Base-by-base conservation (phyloP, 306 rosid genomes). In the Erythrophleum fordii region DNA sequence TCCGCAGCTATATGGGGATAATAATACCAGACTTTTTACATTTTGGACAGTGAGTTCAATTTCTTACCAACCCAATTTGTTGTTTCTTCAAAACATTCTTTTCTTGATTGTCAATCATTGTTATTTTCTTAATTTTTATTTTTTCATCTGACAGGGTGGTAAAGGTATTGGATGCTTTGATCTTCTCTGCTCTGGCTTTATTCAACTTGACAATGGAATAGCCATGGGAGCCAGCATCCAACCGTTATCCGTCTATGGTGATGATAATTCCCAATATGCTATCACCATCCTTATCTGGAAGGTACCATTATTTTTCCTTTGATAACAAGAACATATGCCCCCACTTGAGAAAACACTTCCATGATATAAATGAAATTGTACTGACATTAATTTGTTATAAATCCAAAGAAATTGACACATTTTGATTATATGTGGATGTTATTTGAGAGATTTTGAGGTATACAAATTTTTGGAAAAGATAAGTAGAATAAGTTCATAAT, bases 131-230 rank as follows among this genome's bases (percentile, higher is more conserved):
- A 3, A 52, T 52, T 20, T 52, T 52, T n/a, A n/a, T 72, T 76
- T 29, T 23, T 29, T 53, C 64, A 84, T 22, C 37, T 74, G 80
- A 71, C 83, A 88, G 92, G 86, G 86, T 61, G 92, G 82, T 82
- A 82, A 86, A 86, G 85, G 81, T 39, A 86, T 90, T 1, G 92
- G 92, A 61, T 88, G 92, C 81, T 88, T 84, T 70, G 84, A 86
- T 76, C 84, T 88, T 22, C 84, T 82, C 68, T 88, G 90, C 72
- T 77, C 87, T 48, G 92, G 92, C 59, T 88, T 88, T 74, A 35
- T 88, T 79, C 92, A 86, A 84, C 65, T 82, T 72, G 79, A 65
- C 87, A 82, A 31, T 83, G 80, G 73, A 56, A 82, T 88, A 68
- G 88, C 85, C 18, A 64, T 88, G 2, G 92, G 90, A 72, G 88